Evolutionary conservation across 129 eudicot genomes (phyloP), one percentile per base, ranked within the genome.

Genomic region (Saposhnikovia divaricata): DNA sequence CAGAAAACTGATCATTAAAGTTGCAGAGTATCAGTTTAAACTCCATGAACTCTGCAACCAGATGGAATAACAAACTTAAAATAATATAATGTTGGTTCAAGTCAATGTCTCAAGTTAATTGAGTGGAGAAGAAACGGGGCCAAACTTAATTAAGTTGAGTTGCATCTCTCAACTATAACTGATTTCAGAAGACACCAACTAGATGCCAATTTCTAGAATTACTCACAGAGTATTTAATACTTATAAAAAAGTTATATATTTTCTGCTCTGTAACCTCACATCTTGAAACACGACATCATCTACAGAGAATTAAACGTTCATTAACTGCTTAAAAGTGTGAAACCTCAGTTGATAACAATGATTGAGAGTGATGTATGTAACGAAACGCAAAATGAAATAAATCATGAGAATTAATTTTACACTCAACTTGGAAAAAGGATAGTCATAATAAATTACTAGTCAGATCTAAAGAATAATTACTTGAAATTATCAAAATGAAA

Each of bases 381-480:
- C 19, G 19, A 50, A 15, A 50, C 57, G 10, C 11, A 6, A 59
- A 66, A 44, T 16, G 1, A 69, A 37, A 6, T 16, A 31, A 69
- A 37, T 37, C 13, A 31, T 31, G 34, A 31, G 39, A 2, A 10
- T 15, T 43, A 2, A 10, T 15, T 43, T 9, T 0, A 48, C 68
- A 27, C 45, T 6, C 39, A 39, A 23, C 5, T 55, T 68, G 23
- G 16, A 59, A 61, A 43, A 21, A 0, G 27, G 2, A 13, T 63
- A 43, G 40, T 4, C 16, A 1, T 51, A 4, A 51, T 1, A 25
- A n/a, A 61, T 65, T 9, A 42, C 31, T 23, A 31, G 12, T 68
- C 45, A 19, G 81, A 79, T 79, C 81, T 46, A 79, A 16, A 9
- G 59, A 45, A 11, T n/a, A 63, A 78, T 68, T 46, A 18, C 38